Evolutionary conservation across 176 grass and related monocot species (phyloP), one percentile per base, ranked within the genome.

Genomic region (Triticum dicoccoides): DNA sequence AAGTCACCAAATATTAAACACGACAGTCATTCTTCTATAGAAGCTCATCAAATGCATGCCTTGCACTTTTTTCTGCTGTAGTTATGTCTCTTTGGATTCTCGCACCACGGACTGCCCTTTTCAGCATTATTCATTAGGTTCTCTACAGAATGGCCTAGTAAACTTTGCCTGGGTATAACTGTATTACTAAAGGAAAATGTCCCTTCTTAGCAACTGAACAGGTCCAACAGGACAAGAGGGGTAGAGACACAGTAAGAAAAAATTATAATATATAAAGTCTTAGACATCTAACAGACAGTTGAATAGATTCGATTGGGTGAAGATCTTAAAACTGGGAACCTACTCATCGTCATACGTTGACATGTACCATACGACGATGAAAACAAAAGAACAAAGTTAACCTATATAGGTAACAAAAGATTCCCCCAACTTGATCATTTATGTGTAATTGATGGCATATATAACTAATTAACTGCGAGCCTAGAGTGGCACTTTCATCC

Each of bases 301-400:
- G 65, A 21, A 82, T 18, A 52, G 38, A 84, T 21, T 73, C 17
- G 61, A 73, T 3, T 74, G 10, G 15, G 37, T 79, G 17, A 23
- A 38, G 8, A 69, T 32, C 41, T 62, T 74, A 4, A 30, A 58
- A 71, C 51, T 11, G 8, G 12, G 58, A 23, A 80, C n/a, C 56
- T 83, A 37, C 37, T 38, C 37, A 6, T 84, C 15, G 10, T 74
- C 14, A 45, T 56, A 30, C 56, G 44, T 84, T 39, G 59, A 71
- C 56, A 59, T 56, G 30, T 27, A 82, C 71, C 66, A 32, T 25
- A 24, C 42, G 23, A 24, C 14, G 1, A 17, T 27, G 61, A 20
- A 80, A 63, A 80, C 61, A 41, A 80, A 80, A 17, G 58, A 67
- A 67, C 14, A 67, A 33, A 37, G 66, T 30, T 9, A 65, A 81